These are phyloP conservation scores for Candida incommunis DNA, from an alignment of 805 yeast genomes.

Conservation along the genomic window DNA sequence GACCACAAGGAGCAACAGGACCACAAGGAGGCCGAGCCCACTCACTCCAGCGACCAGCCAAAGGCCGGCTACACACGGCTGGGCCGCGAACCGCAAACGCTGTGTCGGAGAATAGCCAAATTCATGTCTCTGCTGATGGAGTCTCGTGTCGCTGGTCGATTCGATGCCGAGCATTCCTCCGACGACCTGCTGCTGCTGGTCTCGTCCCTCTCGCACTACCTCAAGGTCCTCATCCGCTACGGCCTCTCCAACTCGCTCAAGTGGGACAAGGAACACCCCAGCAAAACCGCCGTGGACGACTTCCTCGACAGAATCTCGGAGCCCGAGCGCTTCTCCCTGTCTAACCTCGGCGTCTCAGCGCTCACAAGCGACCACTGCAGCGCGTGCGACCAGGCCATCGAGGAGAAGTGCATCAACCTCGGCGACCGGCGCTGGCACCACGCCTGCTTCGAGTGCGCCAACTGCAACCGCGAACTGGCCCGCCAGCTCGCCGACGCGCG, in stretches of 20 bases:
- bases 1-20: background rate
- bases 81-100: slow-evolving; percentile 59
- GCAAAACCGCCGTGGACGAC: slow-evolving; percentile 46
- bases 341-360: slow-evolving; percentile 16
- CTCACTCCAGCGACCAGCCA: background rate
- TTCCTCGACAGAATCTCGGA: slow-evolving; percentile 42
- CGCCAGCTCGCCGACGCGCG: slow-evolving; percentile 29
- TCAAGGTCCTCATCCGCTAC: slow-evolving; percentile 69
- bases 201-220: slow-evolving; percentile 83
- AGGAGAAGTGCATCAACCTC: slow-evolving; percentile 60
- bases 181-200: slow-evolving; percentile 54
- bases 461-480: slow-evolving; percentile 34
- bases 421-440: slow-evolving; percentile 66
- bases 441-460: slow-evolving; percentile 53
- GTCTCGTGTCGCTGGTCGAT: slow-evolving; percentile 8
- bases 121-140: slow-evolving; percentile 65
- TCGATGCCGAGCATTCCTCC: slow-evolving; percentile 7
- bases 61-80: slow-evolving; percentile 8
- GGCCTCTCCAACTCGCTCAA: slow-evolving; percentile 70
- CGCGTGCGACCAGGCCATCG: slow-evolving; percentile 61
- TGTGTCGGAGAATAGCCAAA: slow-evolving; percentile 81
- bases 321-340: slow-evolving; percentile 28
- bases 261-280: slow-evolving; percentile 36
- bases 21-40: background rate
- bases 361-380: slow-evolving; percentile 61